Evolutionary conservation across 2,329 filamentous ascomycete genomes (phyloP).

Genomic region (Lecanicillium sp.): DNA sequence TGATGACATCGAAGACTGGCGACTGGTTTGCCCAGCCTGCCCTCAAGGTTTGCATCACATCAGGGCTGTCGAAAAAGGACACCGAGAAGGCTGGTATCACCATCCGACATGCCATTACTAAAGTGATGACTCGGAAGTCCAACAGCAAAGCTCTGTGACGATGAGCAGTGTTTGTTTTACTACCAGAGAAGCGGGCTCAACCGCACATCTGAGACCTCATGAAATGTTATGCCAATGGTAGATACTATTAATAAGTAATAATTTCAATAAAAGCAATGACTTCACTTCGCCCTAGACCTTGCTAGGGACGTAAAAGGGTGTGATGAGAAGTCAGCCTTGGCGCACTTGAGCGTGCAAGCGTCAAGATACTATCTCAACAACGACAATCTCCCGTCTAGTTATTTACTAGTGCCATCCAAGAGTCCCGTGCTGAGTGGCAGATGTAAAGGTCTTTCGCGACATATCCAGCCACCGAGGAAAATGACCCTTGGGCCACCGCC

Average conservation of each 20-base stretch:
- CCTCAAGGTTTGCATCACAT: slow-evolving; percentile 86
- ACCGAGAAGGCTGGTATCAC: slow-evolving; percentile 86
- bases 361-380: too few relatives aligned
- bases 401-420: too few relatives aligned
- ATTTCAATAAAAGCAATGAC: not conserved
- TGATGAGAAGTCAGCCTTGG: too few relatives aligned
- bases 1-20: slow-evolving; percentile 62
- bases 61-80: slow-evolving; percentile 85
- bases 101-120: slow-evolving; percentile 89
- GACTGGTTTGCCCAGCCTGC: slow-evolving; percentile 69
- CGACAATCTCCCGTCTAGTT: too few relatives aligned
- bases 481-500: too few relatives aligned
- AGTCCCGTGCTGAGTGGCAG: too few relatives aligned
- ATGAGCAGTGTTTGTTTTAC: too few relatives aligned
- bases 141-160: slow-evolving; percentile 30
- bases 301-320: too few relatives aligned
- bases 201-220: too few relatives aligned
- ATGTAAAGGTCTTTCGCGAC: too few relatives aligned
- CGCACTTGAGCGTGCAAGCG: too few relatives aligned
- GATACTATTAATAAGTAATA: not conserved
- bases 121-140: slow-evolving; percentile 68
- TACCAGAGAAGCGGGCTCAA: too few relatives aligned
- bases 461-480: not conserved
- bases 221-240: slow-evolving; percentile 1
- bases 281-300: not conserved